These are phyloP conservation scores for Phytopythium litorale DNA, from an alignment of 352 stramenopile species.

Conservation along the genomic window DNA sequence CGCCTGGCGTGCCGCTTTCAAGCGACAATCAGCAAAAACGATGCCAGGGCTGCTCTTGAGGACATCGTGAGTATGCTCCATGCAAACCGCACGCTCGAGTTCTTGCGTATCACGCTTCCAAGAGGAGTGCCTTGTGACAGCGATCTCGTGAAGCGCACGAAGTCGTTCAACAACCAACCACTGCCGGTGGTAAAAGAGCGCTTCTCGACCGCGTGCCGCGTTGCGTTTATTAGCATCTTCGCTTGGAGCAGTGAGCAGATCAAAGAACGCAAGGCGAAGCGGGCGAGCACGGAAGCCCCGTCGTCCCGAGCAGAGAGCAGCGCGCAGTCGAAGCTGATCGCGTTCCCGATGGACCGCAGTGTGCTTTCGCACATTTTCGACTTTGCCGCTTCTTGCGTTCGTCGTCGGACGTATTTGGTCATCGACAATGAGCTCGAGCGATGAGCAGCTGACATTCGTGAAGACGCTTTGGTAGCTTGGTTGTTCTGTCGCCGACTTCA, in stretches of 20 bases:
- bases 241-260: background rate
- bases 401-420: background rate
- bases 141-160: background rate
- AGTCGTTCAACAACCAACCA: background rate
- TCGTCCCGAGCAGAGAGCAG: background rate
- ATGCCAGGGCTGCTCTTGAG: background rate
- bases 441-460: background rate
- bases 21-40: too few relatives aligned
- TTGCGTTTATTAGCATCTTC: background rate
- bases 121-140: background rate
- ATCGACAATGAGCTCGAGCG: conserved; percentile 16
- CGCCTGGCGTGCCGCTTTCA: background rate
- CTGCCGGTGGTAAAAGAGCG: background rate
- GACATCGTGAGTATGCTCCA: background rate
- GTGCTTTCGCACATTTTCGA: background rate
- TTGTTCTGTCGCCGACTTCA: too few relatives aligned
- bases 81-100: background rate
- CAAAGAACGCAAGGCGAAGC: background rate
- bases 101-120: background rate
- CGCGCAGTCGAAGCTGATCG: background rate
- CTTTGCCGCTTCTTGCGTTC: background rate
- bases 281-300: background rate
- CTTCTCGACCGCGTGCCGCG: background rate
- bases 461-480: too few relatives aligned
- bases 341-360: conserved; percentile 5